Base-by-base conservation (phyloP, 805 yeast species). In the Priceomyces haplophilus region DNA sequence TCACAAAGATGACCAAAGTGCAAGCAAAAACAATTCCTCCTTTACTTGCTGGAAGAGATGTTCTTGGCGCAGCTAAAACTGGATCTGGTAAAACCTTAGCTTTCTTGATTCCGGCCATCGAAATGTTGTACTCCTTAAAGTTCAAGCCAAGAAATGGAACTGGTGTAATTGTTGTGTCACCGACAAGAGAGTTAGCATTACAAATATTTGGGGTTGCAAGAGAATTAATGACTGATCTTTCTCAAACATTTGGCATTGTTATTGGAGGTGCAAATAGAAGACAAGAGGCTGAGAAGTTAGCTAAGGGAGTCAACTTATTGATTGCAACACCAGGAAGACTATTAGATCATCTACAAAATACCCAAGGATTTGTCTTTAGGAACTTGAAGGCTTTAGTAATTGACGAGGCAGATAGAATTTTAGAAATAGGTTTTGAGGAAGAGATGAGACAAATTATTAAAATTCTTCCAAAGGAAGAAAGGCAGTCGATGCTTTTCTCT, bases 51-150 rank as follows among this genome's bases (percentile, higher is more conserved):
- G 99, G 99, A 34, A 80, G 91, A 54, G 99, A 93, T 67, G 98
- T 95, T 16, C 75, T 93, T 42, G 99, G 99, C 52, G 99, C 99
- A n/a, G 99, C 99, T 44, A 91, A 90, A 69, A 93, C 99, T 2
- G 99, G 99, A 42, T 89, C 97, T 1, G 99, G 99, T 62, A 93
- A 93, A 71, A 93, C 99, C 0, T 71, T 95, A 47, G 98, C 99
- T 7, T 93, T 93, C 55, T 72, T 93, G 58, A 78, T 93, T 46
- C 99, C 99, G 11, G 99, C 99, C 24, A 84, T 93, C 50, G 99
- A 93, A 68, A 71, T 89, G 69, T 75, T 93, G 42, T 85, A 90
- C 60, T 82, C 96, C 13, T 76, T 93, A 56, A 88, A 85, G 62
- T 93, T 90, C 73, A 93, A 91, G 67, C 98, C 99, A 42, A 80